Percentiles rank a stretch among this genome's conserved stretches.
phyloP scores from a whole-genome alignment of 139 green algal genomes.

The Desmodesmus armatus region DNA sequence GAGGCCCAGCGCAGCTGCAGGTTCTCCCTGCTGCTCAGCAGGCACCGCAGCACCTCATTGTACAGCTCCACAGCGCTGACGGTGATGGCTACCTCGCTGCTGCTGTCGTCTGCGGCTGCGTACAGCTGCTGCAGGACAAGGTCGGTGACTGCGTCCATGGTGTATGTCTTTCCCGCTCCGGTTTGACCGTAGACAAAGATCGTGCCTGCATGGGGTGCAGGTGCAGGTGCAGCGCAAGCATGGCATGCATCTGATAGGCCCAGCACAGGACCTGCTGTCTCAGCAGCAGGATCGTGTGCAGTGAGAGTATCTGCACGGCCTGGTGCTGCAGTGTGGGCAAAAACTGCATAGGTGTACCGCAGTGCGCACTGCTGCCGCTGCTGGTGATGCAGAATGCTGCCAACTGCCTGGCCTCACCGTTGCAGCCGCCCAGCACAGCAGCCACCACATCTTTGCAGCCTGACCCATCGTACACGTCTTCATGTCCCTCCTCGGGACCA shows the following conservation, averaged over 20 bases:
- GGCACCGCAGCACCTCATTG: constrained; percentile 41
- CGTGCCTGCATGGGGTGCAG: constrained; percentile 1
- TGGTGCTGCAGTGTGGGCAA: too few relatives aligned
- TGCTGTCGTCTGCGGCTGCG: not conserved
- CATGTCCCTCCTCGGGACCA: not conserved
- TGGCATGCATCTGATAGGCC: too few relatives aligned
- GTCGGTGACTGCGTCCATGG: constrained; percentile 16
- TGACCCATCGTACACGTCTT: constrained; percentile 25
- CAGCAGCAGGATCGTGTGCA: too few relatives aligned
- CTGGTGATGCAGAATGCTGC: constrained; percentile 13
- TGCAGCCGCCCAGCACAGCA: constrained; percentile 23
- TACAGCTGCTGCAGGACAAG: constrained; percentile 18
- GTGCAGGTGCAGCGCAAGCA: too few relatives aligned
- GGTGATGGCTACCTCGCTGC: constrained; percentile 6
- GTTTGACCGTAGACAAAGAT: constrained; percentile 45
- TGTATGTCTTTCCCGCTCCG: constrained; percentile 40
- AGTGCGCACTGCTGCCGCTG: not conserved
- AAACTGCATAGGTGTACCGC: not conserved
- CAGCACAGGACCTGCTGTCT: too few relatives aligned
- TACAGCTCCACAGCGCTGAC: constrained; percentile 43
- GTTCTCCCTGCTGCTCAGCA: constrained; percentile 37
- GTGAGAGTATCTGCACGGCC: too few relatives aligned
- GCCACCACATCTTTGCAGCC: constrained; percentile 44
- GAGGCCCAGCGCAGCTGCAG: constrained; percentile 7
- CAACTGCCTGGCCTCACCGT: constrained; percentile 15